Evolutionary conservation across 2,329 filamentous ascomycete genomes (phyloP), one percentile per base, ranked within the genome.

Genomic region (Plectosphaerella plurivora): DNA sequence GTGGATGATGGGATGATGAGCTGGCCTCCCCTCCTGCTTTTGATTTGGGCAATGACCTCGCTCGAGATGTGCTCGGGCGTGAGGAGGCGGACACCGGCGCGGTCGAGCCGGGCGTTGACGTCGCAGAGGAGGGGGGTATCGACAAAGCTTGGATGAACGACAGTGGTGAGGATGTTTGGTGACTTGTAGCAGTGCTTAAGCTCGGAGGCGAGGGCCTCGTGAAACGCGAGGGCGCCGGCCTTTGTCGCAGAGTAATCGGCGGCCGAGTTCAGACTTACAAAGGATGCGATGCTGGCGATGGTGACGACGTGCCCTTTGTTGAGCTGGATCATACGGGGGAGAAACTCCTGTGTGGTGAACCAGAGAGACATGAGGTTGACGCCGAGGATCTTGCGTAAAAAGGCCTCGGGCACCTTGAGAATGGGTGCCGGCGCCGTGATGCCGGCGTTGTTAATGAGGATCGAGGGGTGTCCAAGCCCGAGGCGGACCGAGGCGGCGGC

Each of bases 371-470:
- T 61, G n/a, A 72, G 65, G 61, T 78, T 78, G 51, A 77, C 72
- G 51, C 72, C 70, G 55, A 78, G 76, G 14, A 74, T 73, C 51
- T 68, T 69, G 5, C 67, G 64, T 28, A 77, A 66, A 15, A 65
- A 62, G 14, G 63, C 60, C 52, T 72, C 68, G 9, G 65, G 61
- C 49, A 69, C 68, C 1, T 72, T 63, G 5, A 78, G 63, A 46
- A 79, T 73, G 1, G 69, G 35, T 4, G 22, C 10, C 6, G 45
- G 45, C 12, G 18, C n/a, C n/a, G 50, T 47, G 48, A 81, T 70
- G 39, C 79, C 81, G 5, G 81, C 81, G 60, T 83, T 84, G 67
- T 83, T 82, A 65, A 83, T 78, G 1, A 86, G 70, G 53, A 86
- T 70, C 1, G 81, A 83, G 0, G 82, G 82, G 41, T 74, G 35